A percentile compares a stretch with the other conserved stretches of the same genome.
These are phyloP conservation scores for Aspergillus cavernicola DNA, from an alignment of 495 filamentous ascomycete species.

Conservation along the genomic window DNA sequence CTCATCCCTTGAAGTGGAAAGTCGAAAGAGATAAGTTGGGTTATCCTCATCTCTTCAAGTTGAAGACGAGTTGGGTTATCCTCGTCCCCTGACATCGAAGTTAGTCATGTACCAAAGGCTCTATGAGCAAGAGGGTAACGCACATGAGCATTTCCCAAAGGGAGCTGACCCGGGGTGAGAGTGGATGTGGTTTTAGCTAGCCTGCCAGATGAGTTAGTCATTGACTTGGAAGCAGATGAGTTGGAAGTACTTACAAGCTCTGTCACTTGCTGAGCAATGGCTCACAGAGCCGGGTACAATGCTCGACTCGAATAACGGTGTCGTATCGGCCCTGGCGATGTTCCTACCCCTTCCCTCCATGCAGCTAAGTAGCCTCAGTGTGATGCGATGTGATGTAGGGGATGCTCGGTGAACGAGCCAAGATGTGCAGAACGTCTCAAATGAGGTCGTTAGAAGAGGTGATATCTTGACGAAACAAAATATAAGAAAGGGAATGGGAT, in stretches of 20 bases:
- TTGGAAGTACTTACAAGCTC: constrained; percentile 12
- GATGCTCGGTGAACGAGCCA: too few relatives aligned
- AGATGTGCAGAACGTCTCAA: too few relatives aligned
- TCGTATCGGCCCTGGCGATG: neutral
- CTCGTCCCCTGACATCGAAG: neutral
- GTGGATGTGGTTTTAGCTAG: constrained; percentile 12
- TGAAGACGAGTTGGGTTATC: too few relatives aligned
- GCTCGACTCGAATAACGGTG: neutral
- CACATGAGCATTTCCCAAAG: neutral
- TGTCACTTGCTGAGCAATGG: constrained; percentile 19
- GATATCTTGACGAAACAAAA: too few relatives aligned
- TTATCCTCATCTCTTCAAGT: too few relatives aligned
- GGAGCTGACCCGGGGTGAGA: neutral
- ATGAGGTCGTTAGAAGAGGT: too few relatives aligned
- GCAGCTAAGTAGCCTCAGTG: too few relatives aligned
- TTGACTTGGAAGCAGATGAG: neutral
- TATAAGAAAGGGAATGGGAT: too few relatives aligned
- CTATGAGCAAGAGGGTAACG: neutral
- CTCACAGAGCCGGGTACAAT: neutral
- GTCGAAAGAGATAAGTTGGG: too few relatives aligned
- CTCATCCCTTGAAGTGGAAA: neutral
- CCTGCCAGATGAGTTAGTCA: neutral
- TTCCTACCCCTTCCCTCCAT: too few relatives aligned
- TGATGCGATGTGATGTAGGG: too few relatives aligned
- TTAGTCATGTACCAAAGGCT: neutral